Percentiles rank a stretch among this genome's conserved stretches.
phyloP scores from a whole-genome alignment of 345 rosid genomes.

The Pistacia atlantica region DNA sequence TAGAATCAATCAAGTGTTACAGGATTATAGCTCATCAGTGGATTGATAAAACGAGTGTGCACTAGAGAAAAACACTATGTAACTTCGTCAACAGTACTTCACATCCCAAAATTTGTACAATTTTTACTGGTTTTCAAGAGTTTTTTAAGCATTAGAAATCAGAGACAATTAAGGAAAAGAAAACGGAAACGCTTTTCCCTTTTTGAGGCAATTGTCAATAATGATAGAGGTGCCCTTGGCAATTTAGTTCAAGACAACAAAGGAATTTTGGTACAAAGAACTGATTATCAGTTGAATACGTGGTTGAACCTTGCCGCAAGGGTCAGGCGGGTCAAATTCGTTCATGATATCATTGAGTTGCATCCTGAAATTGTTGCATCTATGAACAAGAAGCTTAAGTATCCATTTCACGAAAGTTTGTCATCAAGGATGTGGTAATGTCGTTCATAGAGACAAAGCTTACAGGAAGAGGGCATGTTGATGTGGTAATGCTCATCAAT shows the following conservation, averaged over 20 bases:
- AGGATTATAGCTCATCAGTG: background rate
- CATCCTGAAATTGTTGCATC: slow-evolving; percentile 15
- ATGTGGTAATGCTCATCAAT: slow-evolving; percentile 14
- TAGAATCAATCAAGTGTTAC: background rate
- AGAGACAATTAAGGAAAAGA: no score
- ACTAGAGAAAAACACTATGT: no score
- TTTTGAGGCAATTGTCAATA: slow-evolving; percentile 9
- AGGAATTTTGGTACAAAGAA: background rate
- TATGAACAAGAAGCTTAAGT: slow-evolving; percentile 16
- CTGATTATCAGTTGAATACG: background rate
- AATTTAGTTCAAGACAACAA: background rate
- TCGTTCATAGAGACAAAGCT: slow-evolving; percentile 15
- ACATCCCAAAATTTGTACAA: background rate
- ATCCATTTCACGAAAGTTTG: slow-evolving; percentile 25
- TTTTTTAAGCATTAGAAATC: background rate
- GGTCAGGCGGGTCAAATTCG: slow-evolving; percentile 9
- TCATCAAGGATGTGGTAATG: background rate
- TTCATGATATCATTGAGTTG: slow-evolving; percentile 12
- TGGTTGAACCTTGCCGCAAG: slow-evolving; percentile 19
- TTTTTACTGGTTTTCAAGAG: background rate
- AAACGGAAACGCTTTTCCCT: background rate
- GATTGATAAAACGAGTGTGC: background rate
- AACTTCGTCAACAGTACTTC: background rate
- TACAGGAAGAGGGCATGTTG: slow-evolving; percentile 4
- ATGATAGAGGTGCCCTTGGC: slow-evolving; percentile 1